These are phyloP conservation scores for Exophiala sp. DNA, from an alignment of 2,329 filamentous ascomycete genomes.

Conservation along the genomic window DNA sequence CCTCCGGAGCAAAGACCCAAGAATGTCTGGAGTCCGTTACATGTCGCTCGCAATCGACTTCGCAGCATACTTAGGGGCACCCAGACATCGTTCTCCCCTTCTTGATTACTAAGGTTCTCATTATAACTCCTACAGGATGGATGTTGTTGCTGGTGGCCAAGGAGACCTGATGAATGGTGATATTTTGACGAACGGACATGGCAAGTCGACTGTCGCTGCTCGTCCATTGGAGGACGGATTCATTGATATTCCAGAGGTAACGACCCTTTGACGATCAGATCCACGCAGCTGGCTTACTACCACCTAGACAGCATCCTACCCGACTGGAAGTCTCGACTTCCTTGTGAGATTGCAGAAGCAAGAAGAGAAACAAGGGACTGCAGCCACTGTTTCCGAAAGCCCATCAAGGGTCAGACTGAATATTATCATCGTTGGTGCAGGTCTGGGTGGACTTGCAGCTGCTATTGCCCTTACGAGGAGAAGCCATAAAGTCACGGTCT, in stretches of 20 bases:
- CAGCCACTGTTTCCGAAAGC: constrained; percentile 2
- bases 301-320: constrained; percentile 19
- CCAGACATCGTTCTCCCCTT: too few relatives aligned
- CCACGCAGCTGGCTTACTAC: not conserved
- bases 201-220: constrained; percentile 37
- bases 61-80: too few relatives aligned
- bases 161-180: too few relatives aligned
- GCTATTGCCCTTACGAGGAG: constrained; percentile 30
- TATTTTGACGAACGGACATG: constrained; percentile 26
- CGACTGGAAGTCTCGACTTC: constrained; percentile 22
- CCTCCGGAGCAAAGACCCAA: not conserved
- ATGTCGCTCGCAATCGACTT: too few relatives aligned
- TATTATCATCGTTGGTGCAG: constrained; percentile 33
- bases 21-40: not conserved
- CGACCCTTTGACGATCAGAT: not conserved
- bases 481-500: constrained; percentile 31
- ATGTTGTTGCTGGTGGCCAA: too few relatives aligned
- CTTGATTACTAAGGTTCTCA: too few relatives aligned
- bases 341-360: constrained; percentile 16
- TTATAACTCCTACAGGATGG: too few relatives aligned
- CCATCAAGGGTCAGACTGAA: constrained; percentile 34
- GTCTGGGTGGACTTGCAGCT: constrained; percentile 32
- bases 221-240: constrained; percentile 33
- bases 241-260: constrained; percentile 21
- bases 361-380: constrained; percentile 12